These are phyloP conservation scores for Kregervanrija pseudodelftensis DNA, from an alignment of 805 yeast genomes.

Conservation along the genomic window DNA sequence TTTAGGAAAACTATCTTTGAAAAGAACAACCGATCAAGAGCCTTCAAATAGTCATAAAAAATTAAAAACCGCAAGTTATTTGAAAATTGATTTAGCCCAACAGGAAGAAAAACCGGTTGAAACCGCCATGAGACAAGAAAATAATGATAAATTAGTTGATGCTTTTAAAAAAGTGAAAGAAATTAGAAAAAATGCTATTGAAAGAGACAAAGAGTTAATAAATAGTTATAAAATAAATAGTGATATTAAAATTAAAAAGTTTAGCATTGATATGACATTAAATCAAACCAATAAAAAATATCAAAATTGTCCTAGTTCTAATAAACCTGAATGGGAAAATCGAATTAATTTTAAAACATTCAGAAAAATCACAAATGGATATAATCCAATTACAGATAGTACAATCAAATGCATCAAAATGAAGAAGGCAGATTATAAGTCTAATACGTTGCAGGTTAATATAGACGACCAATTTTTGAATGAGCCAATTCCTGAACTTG, in stretches of 20 bases:
- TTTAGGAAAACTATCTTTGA: conserved; percentile 1
- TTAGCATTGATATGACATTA: conserved; percentile 6
- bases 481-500: conserved; percentile 4
- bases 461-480: conserved; percentile 1
- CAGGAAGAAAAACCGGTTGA: not conserved
- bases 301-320: not conserved
- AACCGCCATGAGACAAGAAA: not conserved
- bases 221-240: not conserved
- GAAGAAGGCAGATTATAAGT: conserved; percentile 11
- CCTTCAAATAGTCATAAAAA: not conserved
- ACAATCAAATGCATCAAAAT: conserved; percentile 14
- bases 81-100: not conserved
- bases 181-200: conserved; percentile 6
- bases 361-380: conserved; percentile 7
- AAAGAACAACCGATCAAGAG: not conserved
- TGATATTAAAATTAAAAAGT: conserved; percentile 8
- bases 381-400: conserved; percentile 16
- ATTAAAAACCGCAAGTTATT: not conserved
- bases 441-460: conserved; percentile 7
- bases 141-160: conserved; percentile 1
- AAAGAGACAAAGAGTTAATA: conserved; percentile 3
- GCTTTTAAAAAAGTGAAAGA: conserved; percentile 13
- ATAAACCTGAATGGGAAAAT: conserved; percentile 13
- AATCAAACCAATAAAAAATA: conserved; percentile 1
- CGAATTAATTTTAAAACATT: conserved; percentile 15